Conservation (phyloP, 192 early-diverging fungal species). For the Mortierella hygrophila region DNA sequence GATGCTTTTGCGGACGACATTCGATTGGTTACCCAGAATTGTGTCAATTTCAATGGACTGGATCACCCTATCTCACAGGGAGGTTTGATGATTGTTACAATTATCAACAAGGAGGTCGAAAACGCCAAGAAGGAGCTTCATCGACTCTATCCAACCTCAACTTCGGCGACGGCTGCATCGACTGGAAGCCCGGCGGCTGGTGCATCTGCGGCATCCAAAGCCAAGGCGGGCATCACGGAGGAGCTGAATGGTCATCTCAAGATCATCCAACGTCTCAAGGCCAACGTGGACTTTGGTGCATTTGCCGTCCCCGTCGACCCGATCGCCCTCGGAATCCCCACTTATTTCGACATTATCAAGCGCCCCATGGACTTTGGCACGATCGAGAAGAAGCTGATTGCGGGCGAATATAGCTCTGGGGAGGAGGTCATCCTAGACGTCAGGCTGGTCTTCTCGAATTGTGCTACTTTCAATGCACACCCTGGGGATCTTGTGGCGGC, state of each 20-base stretch:
- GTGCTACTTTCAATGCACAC: conserved; percentile 75
- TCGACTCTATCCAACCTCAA: conserved; percentile 31
- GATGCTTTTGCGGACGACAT: conserved; percentile 73
- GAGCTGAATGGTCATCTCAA: conserved; percentile 41
- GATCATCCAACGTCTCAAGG: conserved; percentile 43
- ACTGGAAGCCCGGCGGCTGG: conserved; percentile 9
- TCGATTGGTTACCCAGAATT: conserved; percentile 76
- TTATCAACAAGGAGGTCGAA: conserved; percentile 45
- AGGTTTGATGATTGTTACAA: conserved; percentile 34
- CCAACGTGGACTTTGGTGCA: conserved; percentile 59
- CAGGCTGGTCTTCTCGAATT: conserved; percentile 79
- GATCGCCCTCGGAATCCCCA: conserved; percentile 72
- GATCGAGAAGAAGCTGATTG: conserved; percentile 59
- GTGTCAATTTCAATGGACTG: conserved; percentile 76
- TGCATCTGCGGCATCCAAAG: conserved; percentile 6
- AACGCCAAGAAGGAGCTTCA: conserved; percentile 48
- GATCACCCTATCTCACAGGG: conserved; percentile 52
- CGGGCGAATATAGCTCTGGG: conserved; percentile 50
- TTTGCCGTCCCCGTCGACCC: conserved; percentile 80
- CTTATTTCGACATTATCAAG: conserved; percentile 79
- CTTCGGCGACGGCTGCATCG: conserved; percentile 2
- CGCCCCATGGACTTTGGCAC: conserved; percentile 81
- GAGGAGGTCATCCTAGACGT: conserved; percentile 63
- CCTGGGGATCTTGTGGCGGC: conserved; percentile 66
- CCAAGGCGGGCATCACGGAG: conserved; percentile 16